Evolutionary conservation across 768 basidiomycete genomes (phyloP), one percentile per base, ranked within the genome.

Genomic region (Boletus subcaerulescens): DNA sequence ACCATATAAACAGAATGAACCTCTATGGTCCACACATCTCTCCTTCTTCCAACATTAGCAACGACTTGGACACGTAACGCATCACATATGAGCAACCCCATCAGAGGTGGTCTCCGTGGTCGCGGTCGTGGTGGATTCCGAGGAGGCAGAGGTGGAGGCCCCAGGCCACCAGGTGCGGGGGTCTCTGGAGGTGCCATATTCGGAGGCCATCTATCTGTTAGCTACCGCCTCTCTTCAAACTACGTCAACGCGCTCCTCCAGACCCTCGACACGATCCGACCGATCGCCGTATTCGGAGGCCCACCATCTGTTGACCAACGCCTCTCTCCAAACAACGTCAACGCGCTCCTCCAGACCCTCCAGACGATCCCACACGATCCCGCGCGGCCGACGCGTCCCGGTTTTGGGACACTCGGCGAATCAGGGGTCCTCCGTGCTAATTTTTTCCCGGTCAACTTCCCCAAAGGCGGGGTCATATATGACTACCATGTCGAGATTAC

Each of bases 361-460:
- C 65, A 61, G 15, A 63, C 68, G 1, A 59, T 72, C 2, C 55
- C 64, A 0, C 40, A 77, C 40, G 63, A 66, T 18, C 51, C 76
- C 11, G 65, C 68, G 5, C 73, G 77, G 12, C 82, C 82, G 5
- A 63, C 68, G 17, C 76, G 80, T 5, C 80, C 80, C 8, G 73
- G 70, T n/a, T 80, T 72, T 45, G 80, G 80, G 10, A 74, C 68
- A 1, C 57, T 61, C 8, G 80, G 81, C 10, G 67, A 49, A 5
- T 6, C 62, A 22, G 71, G 77, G 50, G 74, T 70, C 22, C 63
- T 83, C 9, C 76, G 82, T 2, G 65, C 79, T 36, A 82, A 82
- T 53, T 81, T 81, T 62, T 82, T 83, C 59, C 57, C 80, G 0
- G 61, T 80, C 50, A 69, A 63, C 18, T 69, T 80, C 32, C 73